phyloP scores from a whole-genome alignment of 768 basidiomycete genomes.

The Butyriboletus loyo region DNA sequence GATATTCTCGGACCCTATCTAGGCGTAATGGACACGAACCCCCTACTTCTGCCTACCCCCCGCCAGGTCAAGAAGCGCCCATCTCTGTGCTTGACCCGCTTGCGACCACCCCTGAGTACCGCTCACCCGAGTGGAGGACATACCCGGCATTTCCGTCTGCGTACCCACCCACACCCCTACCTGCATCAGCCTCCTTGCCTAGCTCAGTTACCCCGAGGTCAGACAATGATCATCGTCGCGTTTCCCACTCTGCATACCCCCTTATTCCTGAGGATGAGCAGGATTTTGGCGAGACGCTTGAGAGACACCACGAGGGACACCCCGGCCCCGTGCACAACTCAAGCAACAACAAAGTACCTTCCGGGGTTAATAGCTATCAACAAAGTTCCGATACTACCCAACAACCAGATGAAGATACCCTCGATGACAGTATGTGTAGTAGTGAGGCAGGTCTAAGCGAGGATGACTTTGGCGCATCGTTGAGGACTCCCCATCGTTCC shows the following conservation, averaged over 20 bases:
- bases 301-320: constrained; percentile 57
- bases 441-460: constrained; percentile 32
- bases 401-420: constrained; percentile 19
- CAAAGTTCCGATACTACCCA: constrained; percentile 1
- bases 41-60: constrained; percentile 42
- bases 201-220: constrained; percentile 6
- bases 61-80: constrained; percentile 15
- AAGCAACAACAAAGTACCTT: constrained; percentile 47
- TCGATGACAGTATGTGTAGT: constrained; percentile 26
- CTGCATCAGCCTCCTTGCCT: constrained; percentile 35
- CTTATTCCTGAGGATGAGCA: constrained; percentile 44
- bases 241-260: constrained; percentile 18
- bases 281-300: constrained; percentile 74
- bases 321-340: constrained; percentile 56
- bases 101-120: constrained; percentile 33
- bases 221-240: not conserved
- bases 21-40: constrained; percentile 41
- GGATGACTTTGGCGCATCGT: constrained; percentile 63
- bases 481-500: constrained; percentile 55
- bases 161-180: constrained; percentile 69
- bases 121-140: constrained; percentile 66
- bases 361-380: constrained; percentile 39
- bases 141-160: constrained; percentile 77
- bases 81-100: constrained; percentile 1
- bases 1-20: constrained; percentile 23